A percentile compares a stretch with the other conserved stretches of the same genome.
phyloP scores from a whole-genome alignment of 306 rosid species.

The Ormosia semicastrata region DNA sequence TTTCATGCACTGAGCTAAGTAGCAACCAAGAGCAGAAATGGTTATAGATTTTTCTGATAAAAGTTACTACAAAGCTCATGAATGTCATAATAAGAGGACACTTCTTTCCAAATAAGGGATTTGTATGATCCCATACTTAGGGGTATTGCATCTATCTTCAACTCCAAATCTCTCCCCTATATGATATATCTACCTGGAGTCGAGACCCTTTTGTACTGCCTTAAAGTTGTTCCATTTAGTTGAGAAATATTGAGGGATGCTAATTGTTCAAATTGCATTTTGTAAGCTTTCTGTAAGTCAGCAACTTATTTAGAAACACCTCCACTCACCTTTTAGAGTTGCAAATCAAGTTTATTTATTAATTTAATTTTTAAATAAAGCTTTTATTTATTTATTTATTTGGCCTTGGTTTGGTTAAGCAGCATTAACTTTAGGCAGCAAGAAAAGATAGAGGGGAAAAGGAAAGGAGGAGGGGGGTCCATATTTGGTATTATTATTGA shows the following conservation, averaged over 20 bases:
- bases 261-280: background rate
- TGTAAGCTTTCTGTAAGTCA: background rate
- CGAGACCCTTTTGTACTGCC: constrained; percentile 10
- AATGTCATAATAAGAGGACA: constrained; percentile 33
- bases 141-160: constrained; percentile 7
- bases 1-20: constrained; percentile 8
- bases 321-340: background rate
- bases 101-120: constrained; percentile 26
- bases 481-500: background rate
- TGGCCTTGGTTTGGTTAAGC: background rate
- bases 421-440: constrained; percentile 6
- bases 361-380: background rate
- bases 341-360: constrained; percentile 11
- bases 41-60: constrained; percentile 4
- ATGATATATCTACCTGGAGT: background rate
- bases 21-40: constrained; percentile 14
- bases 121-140: background rate
- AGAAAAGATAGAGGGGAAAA: background rate
- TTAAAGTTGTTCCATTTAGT: constrained; percentile 27
- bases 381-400: background rate
- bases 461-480: background rate
- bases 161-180: background rate
- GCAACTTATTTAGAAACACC: background rate
- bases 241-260: constrained; percentile 15
- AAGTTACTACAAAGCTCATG: constrained; percentile 19